These are phyloP conservation scores for Keithomyces neogunnii DNA, from an alignment of 2,329 filamentous ascomycete species.

Conservation along the genomic window DNA sequence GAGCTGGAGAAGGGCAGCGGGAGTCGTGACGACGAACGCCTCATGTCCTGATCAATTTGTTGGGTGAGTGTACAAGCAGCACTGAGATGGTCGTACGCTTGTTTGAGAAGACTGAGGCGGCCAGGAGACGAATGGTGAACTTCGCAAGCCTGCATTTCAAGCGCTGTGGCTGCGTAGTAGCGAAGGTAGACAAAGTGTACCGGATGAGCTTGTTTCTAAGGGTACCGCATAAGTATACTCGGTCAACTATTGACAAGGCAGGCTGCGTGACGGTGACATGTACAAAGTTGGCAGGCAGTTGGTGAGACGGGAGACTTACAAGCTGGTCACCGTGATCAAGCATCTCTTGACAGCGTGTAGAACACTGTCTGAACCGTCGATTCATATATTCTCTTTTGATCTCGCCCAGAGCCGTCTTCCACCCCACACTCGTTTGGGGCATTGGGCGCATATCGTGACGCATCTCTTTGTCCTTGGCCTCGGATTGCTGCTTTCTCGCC, in stretches of 20 bases:
- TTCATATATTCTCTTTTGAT: slow-evolving; percentile 46
- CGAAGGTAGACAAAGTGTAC: slow-evolving; percentile 50
- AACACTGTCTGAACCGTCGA: slow-evolving; percentile 44
- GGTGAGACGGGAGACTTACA: slow-evolving; percentile 22
- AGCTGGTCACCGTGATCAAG: slow-evolving; percentile 37
- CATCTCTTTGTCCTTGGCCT: neutral
- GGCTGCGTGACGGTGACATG: neutral
- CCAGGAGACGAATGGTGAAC: slow-evolving; percentile 36
- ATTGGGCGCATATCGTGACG: neutral
- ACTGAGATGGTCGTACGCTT: slow-evolving; percentile 44
- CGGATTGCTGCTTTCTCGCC: neutral
- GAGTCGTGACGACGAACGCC: slow-evolving; percentile 29
- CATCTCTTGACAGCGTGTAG: slow-evolving; percentile 43
- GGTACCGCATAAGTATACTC: neutral
- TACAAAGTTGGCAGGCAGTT: too few species aligned
- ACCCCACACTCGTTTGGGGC: slow-evolving; percentile 39
- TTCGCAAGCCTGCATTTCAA: slow-evolving; percentile 46
- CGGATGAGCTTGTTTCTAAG: slow-evolving; percentile 35
- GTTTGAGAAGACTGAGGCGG: slow-evolving; percentile 38
- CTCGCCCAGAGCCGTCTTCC: slow-evolving; percentile 41
- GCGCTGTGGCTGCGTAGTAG: slow-evolving; percentile 53
- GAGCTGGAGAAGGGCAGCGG: slow-evolving; percentile 31
- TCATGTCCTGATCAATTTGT: slow-evolving; percentile 33
- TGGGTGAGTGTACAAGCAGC: slow-evolving; percentile 38
- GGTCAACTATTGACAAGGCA: neutral